Conservation (phyloP, 495 filamentous ascomycete genomes). For the Hypomontagnella monticulosa region DNA sequence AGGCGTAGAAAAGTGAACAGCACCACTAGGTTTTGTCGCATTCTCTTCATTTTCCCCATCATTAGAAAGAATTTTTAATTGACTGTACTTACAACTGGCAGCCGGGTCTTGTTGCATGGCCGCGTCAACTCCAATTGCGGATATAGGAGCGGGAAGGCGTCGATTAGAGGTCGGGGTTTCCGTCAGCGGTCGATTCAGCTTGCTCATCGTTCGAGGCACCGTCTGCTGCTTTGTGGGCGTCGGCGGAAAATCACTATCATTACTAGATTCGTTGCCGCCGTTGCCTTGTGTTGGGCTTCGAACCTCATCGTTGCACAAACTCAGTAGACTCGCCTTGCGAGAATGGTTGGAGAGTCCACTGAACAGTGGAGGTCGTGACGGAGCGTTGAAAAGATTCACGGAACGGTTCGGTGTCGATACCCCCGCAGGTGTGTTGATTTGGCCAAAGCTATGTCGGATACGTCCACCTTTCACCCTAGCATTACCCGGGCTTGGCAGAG, state of each 20-base stretch:
- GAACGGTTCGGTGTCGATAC: conserved; percentile 27
- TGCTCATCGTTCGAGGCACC: conserved; percentile 30
- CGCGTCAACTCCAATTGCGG: conserved; percentile 34
- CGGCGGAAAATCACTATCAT: conserved; percentile 80
- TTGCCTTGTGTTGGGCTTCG: conserved; percentile 61
- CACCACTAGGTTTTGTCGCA: background rate
- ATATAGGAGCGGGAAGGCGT: conserved; percentile 41
- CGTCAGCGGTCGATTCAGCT: conserved; percentile 40
- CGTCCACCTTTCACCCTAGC: conserved; percentile 57
- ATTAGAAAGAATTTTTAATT: conserved; percentile 35
- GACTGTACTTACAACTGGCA: conserved; percentile 56
- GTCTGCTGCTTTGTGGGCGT: conserved; percentile 82
- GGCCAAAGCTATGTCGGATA: conserved; percentile 48
- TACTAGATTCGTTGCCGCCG: conserved; percentile 61
- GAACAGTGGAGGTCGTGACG: conserved; percentile 51
- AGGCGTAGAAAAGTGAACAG: conserved; percentile 34
- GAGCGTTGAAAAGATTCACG: conserved; percentile 28
- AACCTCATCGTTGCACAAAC: conserved; percentile 77
- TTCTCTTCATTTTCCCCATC: conserved; percentile 9
- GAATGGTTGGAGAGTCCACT: conserved; percentile 54
- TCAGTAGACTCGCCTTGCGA: conserved; percentile 78
- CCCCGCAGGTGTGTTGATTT: conserved; percentile 69
- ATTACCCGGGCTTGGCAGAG: conserved; percentile 59
- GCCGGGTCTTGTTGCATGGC: conserved; percentile 31
- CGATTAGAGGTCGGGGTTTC: conserved; percentile 46